Evolutionary conservation across 2,329 filamentous ascomycete species (phyloP).

Genomic region (Cladosporium sp.): DNA sequence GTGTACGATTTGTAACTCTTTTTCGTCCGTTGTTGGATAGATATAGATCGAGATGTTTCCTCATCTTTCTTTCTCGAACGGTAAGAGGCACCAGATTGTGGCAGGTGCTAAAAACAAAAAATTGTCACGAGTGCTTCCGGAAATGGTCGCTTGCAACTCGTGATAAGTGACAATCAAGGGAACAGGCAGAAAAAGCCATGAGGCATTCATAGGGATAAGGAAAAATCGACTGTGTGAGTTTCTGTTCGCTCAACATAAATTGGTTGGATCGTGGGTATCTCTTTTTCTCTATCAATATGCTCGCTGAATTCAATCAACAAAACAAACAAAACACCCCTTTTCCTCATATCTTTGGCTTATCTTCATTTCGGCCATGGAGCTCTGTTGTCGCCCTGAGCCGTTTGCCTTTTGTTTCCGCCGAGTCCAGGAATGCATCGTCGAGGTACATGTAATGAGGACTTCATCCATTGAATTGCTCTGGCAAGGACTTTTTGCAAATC

Average conservation of each 20-base stretch:
- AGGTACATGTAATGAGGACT: no score
- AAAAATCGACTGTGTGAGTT: background rate
- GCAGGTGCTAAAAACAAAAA: no score
- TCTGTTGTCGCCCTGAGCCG: background rate
- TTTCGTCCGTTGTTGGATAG: background rate
- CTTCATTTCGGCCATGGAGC: background rate
- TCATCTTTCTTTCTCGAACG: background rate
- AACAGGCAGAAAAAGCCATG: no score
- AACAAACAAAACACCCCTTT: background rate
- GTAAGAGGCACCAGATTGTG: no score
- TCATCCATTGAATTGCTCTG: background rate
- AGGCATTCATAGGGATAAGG: background rate
- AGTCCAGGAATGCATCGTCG: no score
- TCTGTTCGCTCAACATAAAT: background rate
- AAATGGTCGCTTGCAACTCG: no score
- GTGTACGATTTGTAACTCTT: background rate
- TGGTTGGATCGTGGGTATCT: background rate
- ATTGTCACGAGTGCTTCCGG: no score
- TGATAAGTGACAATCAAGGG: no score
- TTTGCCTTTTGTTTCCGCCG: background rate
- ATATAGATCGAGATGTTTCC: background rate
- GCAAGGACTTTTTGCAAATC: background rate
- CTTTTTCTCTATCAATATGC: background rate
- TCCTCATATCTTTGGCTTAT: no score
- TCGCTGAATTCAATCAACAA: background rate